Evolutionary conservation across 768 basidiomycete species (phyloP), one percentile per base, ranked within the genome.

Genomic region (Leccinum imitatum): DNA sequence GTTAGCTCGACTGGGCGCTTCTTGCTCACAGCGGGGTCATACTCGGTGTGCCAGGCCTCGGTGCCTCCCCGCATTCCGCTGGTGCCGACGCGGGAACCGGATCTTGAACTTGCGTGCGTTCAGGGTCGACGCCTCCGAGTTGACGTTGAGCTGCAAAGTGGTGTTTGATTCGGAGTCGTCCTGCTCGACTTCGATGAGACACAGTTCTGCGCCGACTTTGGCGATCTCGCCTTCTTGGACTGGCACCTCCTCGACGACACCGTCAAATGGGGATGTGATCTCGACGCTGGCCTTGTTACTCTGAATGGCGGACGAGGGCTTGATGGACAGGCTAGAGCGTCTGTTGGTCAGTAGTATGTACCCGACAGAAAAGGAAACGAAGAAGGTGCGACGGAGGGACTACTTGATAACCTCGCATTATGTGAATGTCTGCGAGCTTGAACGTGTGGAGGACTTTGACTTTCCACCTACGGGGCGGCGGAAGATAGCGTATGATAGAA

Each of bases 371-470:
- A 39, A 39, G 15, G 15, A 39, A 37, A 27, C 3, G 7, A 13
- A 2, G n/a, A 19, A 19, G n/a, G 14, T 17, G 44, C 25, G 21
- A 15, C 14, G n/a, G 30, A 79, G 85, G 61, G 62, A 90, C 91
- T 93, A 94, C 72, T 87, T 87, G 52, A 95, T 86, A 63, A 95
- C 82, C 74, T 95, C 91, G 69, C 90, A 91, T 73, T 95, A 91
- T 23, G 92, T 93, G 64, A 68, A 94, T 91, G 71, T 93, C 90
- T 1, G 90, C 90, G 41, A 92, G 83, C 59, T 85, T 90, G 78
- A 91, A 92, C 9, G 79, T 82, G 58, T 88, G 77, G 19, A 80
- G 55, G n/a, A 77, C 71, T 54, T 75, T 80, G 23, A 31, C 30
- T 31, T 31, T 33, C 31, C 3, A 11, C 31, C 31, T 33, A 11